These are phyloP conservation scores for Globisporangium echinulatum DNA, from an alignment of 352 stramenopile species.

Conservation along the genomic window DNA sequence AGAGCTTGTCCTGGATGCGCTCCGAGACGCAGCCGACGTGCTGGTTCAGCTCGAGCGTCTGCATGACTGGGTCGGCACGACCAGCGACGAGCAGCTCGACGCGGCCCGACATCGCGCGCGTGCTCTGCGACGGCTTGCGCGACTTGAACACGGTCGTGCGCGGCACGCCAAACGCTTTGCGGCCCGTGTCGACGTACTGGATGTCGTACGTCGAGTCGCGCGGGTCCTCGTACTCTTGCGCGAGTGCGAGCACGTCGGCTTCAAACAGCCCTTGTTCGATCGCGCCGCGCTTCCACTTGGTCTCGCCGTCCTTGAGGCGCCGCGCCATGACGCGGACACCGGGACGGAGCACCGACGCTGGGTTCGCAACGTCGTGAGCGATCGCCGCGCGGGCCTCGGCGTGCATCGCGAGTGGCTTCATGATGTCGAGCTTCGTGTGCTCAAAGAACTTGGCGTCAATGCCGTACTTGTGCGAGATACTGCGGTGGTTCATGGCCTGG, in stretches of 20 bases:
- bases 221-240: slow-evolving; percentile 55
- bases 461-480: slow-evolving; percentile 92
- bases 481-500: slow-evolving; percentile 94
- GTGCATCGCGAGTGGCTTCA: slow-evolving; percentile 80
- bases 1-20: slow-evolving; percentile 76
- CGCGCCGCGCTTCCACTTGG: slow-evolving; percentile 83
- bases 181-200: slow-evolving; percentile 78
- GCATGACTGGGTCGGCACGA: slow-evolving; percentile 82
- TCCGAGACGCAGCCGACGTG: slow-evolving; percentile 87
- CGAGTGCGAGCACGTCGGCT: slow-evolving; percentile 61
- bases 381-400: slow-evolving; percentile 52
- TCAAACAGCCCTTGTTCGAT: slow-evolving; percentile 72
- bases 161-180: slow-evolving; percentile 74
- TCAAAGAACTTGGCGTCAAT: slow-evolving; percentile 87
- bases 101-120: slow-evolving; percentile 68
- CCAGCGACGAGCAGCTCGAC: slow-evolving; percentile 74
- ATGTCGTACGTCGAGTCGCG: slow-evolving; percentile 81
- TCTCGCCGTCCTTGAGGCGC: slow-evolving; percentile 67
- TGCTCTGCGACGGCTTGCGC: slow-evolving; percentile 53
- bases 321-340: slow-evolving; percentile 62
- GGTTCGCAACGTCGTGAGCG: slow-evolving; percentile 30
- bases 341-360: slow-evolving; percentile 32
- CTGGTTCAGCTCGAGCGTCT: slow-evolving; percentile 75
- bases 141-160: slow-evolving; percentile 76
- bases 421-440: slow-evolving; percentile 86